phyloP scores from a whole-genome alignment of 1,284 basidiomycete species.

The Cryptococcus hybrid region DNA sequence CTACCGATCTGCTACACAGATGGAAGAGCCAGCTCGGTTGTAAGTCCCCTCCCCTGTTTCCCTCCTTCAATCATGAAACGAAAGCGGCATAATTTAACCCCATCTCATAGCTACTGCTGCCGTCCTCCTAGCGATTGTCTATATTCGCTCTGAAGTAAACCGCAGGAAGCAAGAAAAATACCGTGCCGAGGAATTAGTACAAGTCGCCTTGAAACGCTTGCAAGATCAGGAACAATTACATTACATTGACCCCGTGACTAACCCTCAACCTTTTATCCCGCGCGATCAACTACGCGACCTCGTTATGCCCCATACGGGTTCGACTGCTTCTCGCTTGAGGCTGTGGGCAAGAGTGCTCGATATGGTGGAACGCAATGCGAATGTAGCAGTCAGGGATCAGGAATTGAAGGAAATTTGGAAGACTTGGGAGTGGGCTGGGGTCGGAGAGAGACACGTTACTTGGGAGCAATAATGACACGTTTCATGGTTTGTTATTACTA shows the following conservation, averaged over 20 bases:
- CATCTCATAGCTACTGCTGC: neutral
- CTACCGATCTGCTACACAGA: conserved; percentile 63
- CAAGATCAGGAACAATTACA: conserved; percentile 83
- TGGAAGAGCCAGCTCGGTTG: conserved; percentile 69
- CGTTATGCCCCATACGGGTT: conserved; percentile 78
- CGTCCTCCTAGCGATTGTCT: conserved; percentile 32
- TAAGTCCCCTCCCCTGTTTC: too few relatives aligned
- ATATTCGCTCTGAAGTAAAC: conserved; percentile 26
- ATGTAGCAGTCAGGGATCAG: conserved; percentile 83
- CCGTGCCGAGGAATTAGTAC: conserved; percentile 72
- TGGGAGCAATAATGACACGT: conserved; percentile 13
- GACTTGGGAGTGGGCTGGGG: conserved; percentile 56
- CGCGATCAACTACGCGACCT: conserved; percentile 89
- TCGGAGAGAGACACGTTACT: conserved; percentile 28
- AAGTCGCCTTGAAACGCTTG: conserved; percentile 73
- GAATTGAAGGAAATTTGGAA: conserved; percentile 68
- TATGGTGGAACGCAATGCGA: conserved; percentile 89
- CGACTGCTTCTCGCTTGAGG: conserved; percentile 61
- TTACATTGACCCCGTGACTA: conserved; percentile 76
- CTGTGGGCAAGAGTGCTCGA: conserved; percentile 85
- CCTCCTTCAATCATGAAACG: too few relatives aligned
- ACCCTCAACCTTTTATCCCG: conserved; percentile 76
- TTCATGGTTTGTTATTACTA: neutral
- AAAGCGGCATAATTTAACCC: too few relatives aligned
- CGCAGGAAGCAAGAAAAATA: conserved; percentile 56